phyloP scores from a whole-genome alignment of 2,329 filamentous ascomycete species.

The Penicillium vulpinum region DNA sequence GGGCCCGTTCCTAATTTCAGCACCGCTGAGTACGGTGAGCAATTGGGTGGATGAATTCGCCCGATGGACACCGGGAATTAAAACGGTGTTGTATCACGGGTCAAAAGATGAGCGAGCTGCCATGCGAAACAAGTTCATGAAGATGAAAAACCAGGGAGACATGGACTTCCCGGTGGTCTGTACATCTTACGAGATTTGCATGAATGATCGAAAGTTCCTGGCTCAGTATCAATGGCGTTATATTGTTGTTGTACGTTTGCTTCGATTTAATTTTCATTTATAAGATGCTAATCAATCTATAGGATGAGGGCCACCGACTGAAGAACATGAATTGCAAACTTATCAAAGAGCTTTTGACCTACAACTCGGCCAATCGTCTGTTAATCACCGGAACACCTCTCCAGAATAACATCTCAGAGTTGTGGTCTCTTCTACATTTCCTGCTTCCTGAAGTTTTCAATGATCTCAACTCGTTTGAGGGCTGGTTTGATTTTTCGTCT shows the following conservation, averaged over 20 bases:
- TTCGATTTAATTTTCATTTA: background rate
- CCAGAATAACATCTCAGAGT: constrained; percentile 90
- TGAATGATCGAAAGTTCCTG: constrained; percentile 81
- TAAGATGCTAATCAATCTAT: constrained; percentile 15
- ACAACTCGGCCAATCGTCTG: constrained; percentile 84
- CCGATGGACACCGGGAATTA: constrained; percentile 85
- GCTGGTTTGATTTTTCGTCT: constrained; percentile 96
- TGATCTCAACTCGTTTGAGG: constrained; percentile 87
- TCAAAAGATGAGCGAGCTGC: constrained; percentile 72
- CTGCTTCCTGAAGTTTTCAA: constrained; percentile 90
- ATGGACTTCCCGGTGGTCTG: constrained; percentile 84
- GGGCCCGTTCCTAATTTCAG: constrained; percentile 87
- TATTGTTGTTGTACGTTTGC: constrained; percentile 74
- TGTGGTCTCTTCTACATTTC: constrained; percentile 95
- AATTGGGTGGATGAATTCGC: constrained; percentile 97
- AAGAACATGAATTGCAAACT: constrained; percentile 95
- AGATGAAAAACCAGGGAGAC: constrained; percentile 64
- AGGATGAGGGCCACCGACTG: constrained; percentile 94
- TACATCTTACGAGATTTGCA: constrained; percentile 94
- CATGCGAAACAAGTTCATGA: constrained; percentile 72
- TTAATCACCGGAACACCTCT: constrained; percentile 93
- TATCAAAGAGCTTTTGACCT: constrained; percentile 83
- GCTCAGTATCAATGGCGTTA: constrained; percentile 91
- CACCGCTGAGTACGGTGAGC: constrained; percentile 84
- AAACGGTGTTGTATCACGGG: constrained; percentile 88